Base-by-base conservation (phyloP, 768 basidiomycete genomes). In the Psilocybe cubensis region DNA sequence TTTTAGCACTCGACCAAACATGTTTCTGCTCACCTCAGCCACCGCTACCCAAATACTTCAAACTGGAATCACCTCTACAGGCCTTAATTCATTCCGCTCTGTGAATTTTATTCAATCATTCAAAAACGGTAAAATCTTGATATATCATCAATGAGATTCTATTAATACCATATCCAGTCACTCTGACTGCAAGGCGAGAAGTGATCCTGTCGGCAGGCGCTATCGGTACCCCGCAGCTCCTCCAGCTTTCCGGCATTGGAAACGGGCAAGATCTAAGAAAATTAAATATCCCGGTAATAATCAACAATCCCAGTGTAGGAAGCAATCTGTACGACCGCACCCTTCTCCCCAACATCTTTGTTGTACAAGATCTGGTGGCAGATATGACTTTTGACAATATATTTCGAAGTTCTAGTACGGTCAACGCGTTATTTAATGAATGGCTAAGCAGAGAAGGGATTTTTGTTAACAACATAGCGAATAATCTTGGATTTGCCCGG, bases 391-490 rank as follows among this genome's bases (percentile, higher is more conserved):
- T 63, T 5, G 63, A 58, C 33, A n/a, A 53, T 12, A 18, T 61
- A 10, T 53, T 49, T 27, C 47, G 44, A 24, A 50, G 50, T 4
- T 35, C 42, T 29, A 52, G 20, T 25, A 40, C 29, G 9, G 21
- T 57, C n/a, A 29, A 40, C 18, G 67, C 67, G 10, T 70, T 72
- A 2, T 68, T 62, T 61, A 75, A 72, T 33, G 23, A 62, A 50
- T 65, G 54, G 53, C 25, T 40, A 20, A 10, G 35, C 11, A 59
- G 18, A 18, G 62, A 75, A 66, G 60, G 70, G 58, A 61, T 79
- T 68, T 45, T 76, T 66, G 55, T 69, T 65, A 57, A 80, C 63
- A 29, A 72, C 70, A 28, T 73, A 52, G 38, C 55, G 53, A 45
- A 80, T 74, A 40, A 75, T 61, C 3, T 47, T 45, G 63, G 62